phyloP scores from a whole-genome alignment of 164 flowering plant species.

The Nymphaea thermarum region DNA sequence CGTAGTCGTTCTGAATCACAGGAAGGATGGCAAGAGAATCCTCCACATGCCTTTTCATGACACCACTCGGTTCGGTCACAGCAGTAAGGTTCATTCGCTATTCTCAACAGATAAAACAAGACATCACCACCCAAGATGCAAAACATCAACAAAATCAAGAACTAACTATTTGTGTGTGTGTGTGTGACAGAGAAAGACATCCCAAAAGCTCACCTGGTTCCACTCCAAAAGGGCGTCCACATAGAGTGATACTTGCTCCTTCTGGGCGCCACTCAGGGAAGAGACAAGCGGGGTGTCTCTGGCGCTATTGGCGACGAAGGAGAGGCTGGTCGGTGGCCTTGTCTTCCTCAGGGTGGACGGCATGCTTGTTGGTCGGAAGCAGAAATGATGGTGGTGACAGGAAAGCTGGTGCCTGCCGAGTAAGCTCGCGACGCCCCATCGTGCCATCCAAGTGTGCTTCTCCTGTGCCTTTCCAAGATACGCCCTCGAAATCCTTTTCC shows the following conservation, averaged over 20 bases:
- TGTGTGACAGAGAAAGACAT: neutral
- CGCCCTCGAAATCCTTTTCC: no score
- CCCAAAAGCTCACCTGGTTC: slow-evolving; percentile 6
- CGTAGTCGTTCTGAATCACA: slow-evolving; percentile 39
- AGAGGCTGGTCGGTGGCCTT: neutral
- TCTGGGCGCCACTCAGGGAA: slow-evolving; percentile 38
- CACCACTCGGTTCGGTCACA: slow-evolving; percentile 51
- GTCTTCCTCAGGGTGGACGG: no score
- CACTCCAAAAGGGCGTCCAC: slow-evolving; percentile 7
- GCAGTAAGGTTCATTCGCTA: slow-evolving; percentile 70
- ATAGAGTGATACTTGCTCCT: slow-evolving; percentile 33
- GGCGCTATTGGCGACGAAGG: neutral
- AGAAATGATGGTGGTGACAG: no score
- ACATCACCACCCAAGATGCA: neutral
- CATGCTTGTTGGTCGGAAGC: no score
- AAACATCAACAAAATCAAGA: neutral
- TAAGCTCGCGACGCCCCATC: no score
- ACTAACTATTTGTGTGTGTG: neutral
- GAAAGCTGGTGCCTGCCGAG: no score
- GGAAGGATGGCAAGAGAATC: slow-evolving; percentile 77
- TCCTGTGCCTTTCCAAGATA: no score
- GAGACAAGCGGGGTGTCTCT: slow-evolving; percentile 16
- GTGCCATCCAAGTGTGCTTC: no score
- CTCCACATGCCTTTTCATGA: slow-evolving; percentile 82
- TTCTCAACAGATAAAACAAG: neutral